Conservation (phyloP, 495 filamentous ascomycete species). For the Clohesyomyces aquaticus region DNA sequence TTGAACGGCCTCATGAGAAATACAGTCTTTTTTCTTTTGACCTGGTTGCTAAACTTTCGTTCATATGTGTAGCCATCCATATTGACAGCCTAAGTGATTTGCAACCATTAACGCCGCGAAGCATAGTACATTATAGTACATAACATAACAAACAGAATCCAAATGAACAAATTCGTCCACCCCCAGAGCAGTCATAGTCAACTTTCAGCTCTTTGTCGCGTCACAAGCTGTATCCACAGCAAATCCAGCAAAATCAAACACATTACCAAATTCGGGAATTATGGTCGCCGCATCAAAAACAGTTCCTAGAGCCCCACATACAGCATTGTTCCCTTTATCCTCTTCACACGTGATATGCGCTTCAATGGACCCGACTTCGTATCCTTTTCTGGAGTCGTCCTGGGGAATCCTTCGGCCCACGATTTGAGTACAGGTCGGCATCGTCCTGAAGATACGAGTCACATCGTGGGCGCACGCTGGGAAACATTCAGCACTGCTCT, state of each 20-base stretch:
- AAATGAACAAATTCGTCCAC: too few species aligned
- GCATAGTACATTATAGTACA: too few species aligned
- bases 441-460: background rate
- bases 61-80: too few species aligned
- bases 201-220: background rate
- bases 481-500: background rate
- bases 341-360: constrained; percentile 1
- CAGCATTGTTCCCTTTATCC: background rate
- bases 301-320: background rate
- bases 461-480: background rate
- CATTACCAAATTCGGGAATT: background rate
- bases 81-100: too few species aligned
- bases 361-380: background rate
- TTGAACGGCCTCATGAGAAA: too few species aligned
- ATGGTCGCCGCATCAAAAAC: background rate
- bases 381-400: background rate
- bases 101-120: too few species aligned
- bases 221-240: background rate
- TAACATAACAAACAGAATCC: too few species aligned
- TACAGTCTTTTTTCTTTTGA: too few species aligned
- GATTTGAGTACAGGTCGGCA: background rate
- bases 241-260: background rate
- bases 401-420: background rate
- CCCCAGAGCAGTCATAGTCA: too few species aligned
- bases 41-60: too few species aligned